Conservation (phyloP, 371 early-diverging fungal species). For the Homolaphlyctis polyrhiza region DNA sequence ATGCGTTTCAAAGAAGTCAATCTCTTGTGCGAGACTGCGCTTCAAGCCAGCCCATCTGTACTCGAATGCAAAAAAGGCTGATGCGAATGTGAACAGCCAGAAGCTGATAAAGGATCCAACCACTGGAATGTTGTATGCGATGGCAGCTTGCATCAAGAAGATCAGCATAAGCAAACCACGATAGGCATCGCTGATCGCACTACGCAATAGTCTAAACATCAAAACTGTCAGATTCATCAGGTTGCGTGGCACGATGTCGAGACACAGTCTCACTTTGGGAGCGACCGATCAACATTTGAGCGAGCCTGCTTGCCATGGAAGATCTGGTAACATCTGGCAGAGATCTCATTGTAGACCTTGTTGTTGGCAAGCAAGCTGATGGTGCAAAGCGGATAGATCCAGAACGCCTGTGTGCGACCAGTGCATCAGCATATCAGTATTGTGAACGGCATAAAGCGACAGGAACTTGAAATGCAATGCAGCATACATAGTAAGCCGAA, state of each 20-base stretch:
- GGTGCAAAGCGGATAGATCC: constrained; percentile 33
- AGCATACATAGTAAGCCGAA: constrained; percentile 11
- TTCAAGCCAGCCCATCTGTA: constrained; percentile 28
- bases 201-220: constrained; percentile 12
- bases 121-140: constrained; percentile 14
- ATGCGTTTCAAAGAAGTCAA: constrained; percentile 28
- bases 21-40: constrained; percentile 22
- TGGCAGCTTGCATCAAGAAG: constrained; percentile 13
- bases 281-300: not conserved
- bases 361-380: constrained; percentile 25
- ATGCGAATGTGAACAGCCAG: constrained; percentile 16
- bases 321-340: constrained; percentile 24
- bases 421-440: not conserved
- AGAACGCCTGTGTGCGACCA: constrained; percentile 13
- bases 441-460: not conserved
- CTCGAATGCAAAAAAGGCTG: constrained; percentile 33
- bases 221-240: not conserved
- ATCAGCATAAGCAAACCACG: constrained; percentile 26
- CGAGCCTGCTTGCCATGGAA: constrained; percentile 13
- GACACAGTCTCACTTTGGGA: not conserved
- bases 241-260: not conserved
- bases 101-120: constrained; percentile 20
- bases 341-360: constrained; percentile 35
- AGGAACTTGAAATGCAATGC: not conserved
- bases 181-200: constrained; percentile 22